These are phyloP conservation scores for Groenewaldozyma tartarivorans DNA, from an alignment of 805 yeast species.

Conservation along the genomic window DNA sequence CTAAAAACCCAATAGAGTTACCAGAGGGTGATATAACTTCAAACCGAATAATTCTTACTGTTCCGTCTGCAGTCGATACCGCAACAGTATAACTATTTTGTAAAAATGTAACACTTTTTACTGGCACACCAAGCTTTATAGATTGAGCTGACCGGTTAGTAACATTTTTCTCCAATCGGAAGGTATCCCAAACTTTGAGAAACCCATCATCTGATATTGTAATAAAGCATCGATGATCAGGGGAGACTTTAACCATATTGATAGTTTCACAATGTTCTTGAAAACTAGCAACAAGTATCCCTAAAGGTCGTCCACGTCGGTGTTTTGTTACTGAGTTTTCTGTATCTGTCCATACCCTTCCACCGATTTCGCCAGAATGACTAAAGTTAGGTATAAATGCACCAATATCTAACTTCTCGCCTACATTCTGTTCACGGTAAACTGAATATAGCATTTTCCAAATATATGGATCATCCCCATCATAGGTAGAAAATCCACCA, in stretches of 20 bases:
- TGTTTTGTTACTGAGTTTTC: not conserved
- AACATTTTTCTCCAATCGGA: slow-evolving; percentile 53
- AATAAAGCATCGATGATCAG: slow-evolving; percentile 55
- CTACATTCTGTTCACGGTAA: slow-evolving; percentile 46
- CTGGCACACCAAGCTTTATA: slow-evolving; percentile 17
- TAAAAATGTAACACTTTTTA: slow-evolving; percentile 22
- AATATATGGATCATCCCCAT: slow-evolving; percentile 58
- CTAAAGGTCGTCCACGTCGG: slow-evolving; percentile 33
- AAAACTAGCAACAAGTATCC: slow-evolving; percentile 51
- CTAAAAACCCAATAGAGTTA: slow-evolving; percentile 5
- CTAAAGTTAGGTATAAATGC: slow-evolving; percentile 46
- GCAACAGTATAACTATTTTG: slow-evolving; percentile 24
- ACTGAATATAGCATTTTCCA: slow-evolving; percentile 44
- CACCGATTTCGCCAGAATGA: not conserved
- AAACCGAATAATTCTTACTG: slow-evolving; percentile 19
- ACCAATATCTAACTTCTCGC: slow-evolving; percentile 37
- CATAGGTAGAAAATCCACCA: slow-evolving; percentile 43
- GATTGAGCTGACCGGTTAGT: slow-evolving; percentile 24
- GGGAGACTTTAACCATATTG: slow-evolving; percentile 48
- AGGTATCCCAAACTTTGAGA: slow-evolving; percentile 70
- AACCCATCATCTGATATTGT: slow-evolving; percentile 72
- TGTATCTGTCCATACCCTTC: not conserved
- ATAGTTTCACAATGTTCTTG: slow-evolving; percentile 54
- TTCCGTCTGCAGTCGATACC: slow-evolving; percentile 23
- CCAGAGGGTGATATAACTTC: slow-evolving; percentile 12